Conservation (phyloP, 2,329 filamentous ascomycete genomes). For the Camillea tinctor region DNA sequence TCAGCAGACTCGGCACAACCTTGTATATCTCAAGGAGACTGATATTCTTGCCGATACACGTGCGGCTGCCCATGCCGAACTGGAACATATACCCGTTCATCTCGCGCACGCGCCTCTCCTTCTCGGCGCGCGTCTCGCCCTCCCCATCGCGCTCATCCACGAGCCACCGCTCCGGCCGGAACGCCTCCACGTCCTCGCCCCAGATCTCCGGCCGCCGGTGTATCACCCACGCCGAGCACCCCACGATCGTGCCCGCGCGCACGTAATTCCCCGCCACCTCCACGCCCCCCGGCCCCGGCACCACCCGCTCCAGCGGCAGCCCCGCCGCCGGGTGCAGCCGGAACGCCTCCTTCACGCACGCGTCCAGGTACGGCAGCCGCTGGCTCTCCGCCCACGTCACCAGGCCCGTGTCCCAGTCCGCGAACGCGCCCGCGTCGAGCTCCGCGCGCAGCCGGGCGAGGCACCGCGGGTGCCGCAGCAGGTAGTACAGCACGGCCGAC, state of each 20-base stretch:
- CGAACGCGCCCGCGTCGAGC: conserved; percentile 58
- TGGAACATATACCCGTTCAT: conserved; percentile 73
- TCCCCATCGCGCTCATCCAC: conserved; percentile 40
- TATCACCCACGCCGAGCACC: conserved; percentile 73
- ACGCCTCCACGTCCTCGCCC: conserved; percentile 64
- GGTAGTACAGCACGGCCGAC: conserved; percentile 69
- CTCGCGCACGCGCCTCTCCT: conserved; percentile 56
- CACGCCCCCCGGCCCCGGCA: conserved; percentile 58
- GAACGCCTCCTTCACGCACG: conserved; percentile 76
- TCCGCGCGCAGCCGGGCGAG: conserved; percentile 59
- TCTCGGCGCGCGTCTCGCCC: conserved; percentile 14
- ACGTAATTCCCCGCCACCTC: conserved; percentile 63
- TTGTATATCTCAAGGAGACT: conserved; percentile 64
- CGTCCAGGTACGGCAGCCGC: conserved; percentile 72
- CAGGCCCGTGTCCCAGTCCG: conserved; percentile 53
- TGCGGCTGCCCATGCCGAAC: conserved; percentile 69
- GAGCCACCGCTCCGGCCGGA: conserved; percentile 67
- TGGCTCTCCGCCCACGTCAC: conserved; percentile 71
- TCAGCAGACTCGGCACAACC: conserved; percentile 58
- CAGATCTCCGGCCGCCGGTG: conserved; percentile 68
- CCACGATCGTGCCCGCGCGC: conserved; percentile 70
- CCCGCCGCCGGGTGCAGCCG: conserved; percentile 73
- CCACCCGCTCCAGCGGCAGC: conserved; percentile 70
- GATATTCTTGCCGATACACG: conserved; percentile 69
- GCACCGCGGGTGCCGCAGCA: conserved; percentile 61